Base-by-base conservation (phyloP, 129 eudicot species). In the Flaveria trinervia region DNA sequence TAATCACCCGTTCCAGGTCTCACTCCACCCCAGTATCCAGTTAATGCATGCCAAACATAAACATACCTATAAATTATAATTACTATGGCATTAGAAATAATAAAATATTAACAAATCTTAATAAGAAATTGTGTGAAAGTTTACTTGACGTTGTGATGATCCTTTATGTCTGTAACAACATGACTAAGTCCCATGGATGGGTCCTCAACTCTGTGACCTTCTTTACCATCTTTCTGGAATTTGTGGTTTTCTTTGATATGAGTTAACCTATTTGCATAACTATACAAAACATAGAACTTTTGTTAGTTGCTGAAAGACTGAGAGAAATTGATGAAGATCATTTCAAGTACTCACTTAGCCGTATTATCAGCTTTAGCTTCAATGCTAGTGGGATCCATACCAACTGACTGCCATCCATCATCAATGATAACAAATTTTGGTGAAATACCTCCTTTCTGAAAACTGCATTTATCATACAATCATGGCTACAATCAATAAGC, bases 11-110 rank as follows among this genome's bases (percentile, higher is more conserved):
- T 85, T 55, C 90, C 96, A 8, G 96, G 98, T 52, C 83, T 83
- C 44, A 93, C 97, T 73, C 98, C 98, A 2, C 98, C 98, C 97
- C 97, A 93, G 60, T 93, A 93, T 20, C 98, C 98, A 0, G 88
- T 79, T 71, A 93, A 44, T 5, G 98, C 98, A 70, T 93, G 97
- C 98, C 98, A 93, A 60, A 93, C 91, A 73, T 90, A 93, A 18
- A 87, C 97, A 79, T 93, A 87, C 86, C 97, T 92, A 75, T 50
- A 82, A 6, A 61, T 7, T 30, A 13, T 30, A 28, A 45, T 65
- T 71, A 44, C 56, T 64, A 45, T 71, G 60, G 68, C 13, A 8
- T 62, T 16, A 62, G 20, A 45, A 66, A 67, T 26, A 18, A 62
- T 16, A 54, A 65, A 68, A 72, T 2, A 51, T 33, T 50, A 25